Evolutionary conservation across 2,329 filamentous ascomycete genomes (phyloP).

Genomic region (Herpotrichia juniperi): DNA sequence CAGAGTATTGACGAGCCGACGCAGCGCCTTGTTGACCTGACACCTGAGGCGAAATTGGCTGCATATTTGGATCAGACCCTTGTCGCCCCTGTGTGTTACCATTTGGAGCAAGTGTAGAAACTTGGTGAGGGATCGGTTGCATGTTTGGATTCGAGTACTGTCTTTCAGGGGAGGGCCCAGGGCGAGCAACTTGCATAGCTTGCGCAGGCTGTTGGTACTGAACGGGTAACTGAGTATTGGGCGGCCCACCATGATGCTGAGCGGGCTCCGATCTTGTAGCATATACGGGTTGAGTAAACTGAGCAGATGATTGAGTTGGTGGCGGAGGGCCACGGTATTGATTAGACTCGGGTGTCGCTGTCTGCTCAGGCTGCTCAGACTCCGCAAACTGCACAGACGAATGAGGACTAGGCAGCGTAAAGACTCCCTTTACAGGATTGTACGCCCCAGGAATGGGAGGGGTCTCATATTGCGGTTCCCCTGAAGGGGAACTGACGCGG

Average conservation of each 20-base stretch:
- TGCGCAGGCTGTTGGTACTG: neutral
- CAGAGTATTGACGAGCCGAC: too few relatives aligned
- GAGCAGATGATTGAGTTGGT: constrained; percentile 13
- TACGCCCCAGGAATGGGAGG: constrained; percentile 45
- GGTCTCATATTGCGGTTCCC: constrained; percentile 42
- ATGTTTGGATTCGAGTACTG: too few relatives aligned
- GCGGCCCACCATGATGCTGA: too few relatives aligned
- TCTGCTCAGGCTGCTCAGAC: too few relatives aligned
- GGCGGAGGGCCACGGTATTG: too few relatives aligned
- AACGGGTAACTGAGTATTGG: neutral
- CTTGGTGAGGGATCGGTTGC: too few relatives aligned
- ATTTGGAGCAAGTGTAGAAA: neutral
- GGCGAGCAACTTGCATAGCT: neutral
- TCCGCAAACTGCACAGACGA: constrained; percentile 13
- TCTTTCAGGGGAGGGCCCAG: too few relatives aligned
- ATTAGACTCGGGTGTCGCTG: too few relatives aligned
- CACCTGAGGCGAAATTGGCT: constrained; percentile 38
- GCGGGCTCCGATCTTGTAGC: too few relatives aligned
- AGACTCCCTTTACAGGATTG: constrained; percentile 38
- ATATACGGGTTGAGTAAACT: constrained; percentile 5
- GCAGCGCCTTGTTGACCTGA: too few relatives aligned
- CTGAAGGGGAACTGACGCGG: constrained; percentile 22
- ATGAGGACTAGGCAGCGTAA: constrained; percentile 27
- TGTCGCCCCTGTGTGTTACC: constrained; percentile 1
- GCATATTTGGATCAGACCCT: constrained; percentile 25